Conservation (phyloP, 495 filamentous ascomycete species). For the Cudoniella acicularis region DNA sequence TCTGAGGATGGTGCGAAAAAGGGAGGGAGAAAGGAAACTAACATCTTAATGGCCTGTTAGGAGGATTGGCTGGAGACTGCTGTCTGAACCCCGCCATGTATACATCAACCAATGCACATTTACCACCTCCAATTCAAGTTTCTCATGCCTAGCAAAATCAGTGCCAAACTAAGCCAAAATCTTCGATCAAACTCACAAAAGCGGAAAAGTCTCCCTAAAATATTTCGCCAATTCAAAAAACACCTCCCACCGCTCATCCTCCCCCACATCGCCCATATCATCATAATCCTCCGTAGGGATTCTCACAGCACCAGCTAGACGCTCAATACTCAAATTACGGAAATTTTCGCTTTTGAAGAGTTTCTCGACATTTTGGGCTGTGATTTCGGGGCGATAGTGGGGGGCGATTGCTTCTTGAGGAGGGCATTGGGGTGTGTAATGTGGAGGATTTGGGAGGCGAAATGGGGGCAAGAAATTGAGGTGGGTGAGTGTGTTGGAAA, state of each 20-base stretch:
- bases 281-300: constrained; percentile 34
- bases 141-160: constrained; percentile 13
- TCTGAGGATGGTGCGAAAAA: too few species aligned
- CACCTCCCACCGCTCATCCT: constrained; percentile 33
- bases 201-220: constrained; percentile 31
- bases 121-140: constrained; percentile 42
- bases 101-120: constrained; percentile 59
- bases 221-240: constrained; percentile 32
- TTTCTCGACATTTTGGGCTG: not conserved
- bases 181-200: constrained; percentile 9
- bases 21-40: too few species aligned
- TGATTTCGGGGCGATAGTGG: constrained; percentile 1
- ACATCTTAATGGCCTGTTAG: constrained; percentile 66
- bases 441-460: not conserved
- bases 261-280: constrained; percentile 31
- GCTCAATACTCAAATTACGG: constrained; percentile 22
- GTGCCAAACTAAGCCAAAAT: too few species aligned
- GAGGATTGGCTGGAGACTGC: constrained; percentile 53
- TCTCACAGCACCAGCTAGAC: constrained; percentile 31
- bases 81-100: constrained; percentile 52
- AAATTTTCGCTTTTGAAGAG: constrained; percentile 1
- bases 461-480: too few species aligned
- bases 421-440: not conserved
- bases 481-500: not conserved
- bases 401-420: constrained; percentile 1